Conservation (phyloP, 2,329 filamentous ascomycete species). For the Fonsecaea erecta region DNA sequence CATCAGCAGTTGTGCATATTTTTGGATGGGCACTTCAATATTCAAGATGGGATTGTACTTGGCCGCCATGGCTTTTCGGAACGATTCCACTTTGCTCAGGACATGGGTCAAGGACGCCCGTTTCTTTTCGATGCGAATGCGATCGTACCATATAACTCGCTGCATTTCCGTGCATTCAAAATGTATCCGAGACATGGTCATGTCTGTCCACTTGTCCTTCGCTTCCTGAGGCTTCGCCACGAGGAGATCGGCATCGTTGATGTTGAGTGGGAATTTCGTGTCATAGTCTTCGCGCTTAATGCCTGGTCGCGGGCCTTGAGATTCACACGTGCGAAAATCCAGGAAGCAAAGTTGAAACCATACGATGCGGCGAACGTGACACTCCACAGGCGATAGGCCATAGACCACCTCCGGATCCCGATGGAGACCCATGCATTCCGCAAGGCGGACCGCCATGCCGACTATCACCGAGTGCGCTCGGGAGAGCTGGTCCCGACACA, state of each 20-base stretch:
- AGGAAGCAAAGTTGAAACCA: slow-evolving; percentile 81
- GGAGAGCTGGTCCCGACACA: slow-evolving; percentile 74
- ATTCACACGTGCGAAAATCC: slow-evolving; percentile 74
- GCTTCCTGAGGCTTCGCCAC: slow-evolving; percentile 50
- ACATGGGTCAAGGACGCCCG: slow-evolving; percentile 67
- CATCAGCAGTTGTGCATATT: slow-evolving; percentile 67
- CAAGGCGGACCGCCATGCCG: slow-evolving; percentile 72
- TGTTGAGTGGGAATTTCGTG: slow-evolving; percentile 72
- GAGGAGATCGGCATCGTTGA: slow-evolving; percentile 67
- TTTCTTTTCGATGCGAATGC: slow-evolving; percentile 66
- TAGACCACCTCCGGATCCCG: slow-evolving; percentile 68
- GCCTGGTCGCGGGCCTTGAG: slow-evolving; percentile 71
- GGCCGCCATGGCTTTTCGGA: slow-evolving; percentile 66
- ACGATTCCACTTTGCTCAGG: slow-evolving; percentile 70
- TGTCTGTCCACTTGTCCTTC: slow-evolving; percentile 66
- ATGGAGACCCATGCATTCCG: slow-evolving; percentile 77
- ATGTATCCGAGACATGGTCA: slow-evolving; percentile 69
- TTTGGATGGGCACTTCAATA: slow-evolving; percentile 64
- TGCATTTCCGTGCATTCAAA: slow-evolving; percentile 77
- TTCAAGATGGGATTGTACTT: slow-evolving; percentile 69
- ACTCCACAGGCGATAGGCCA: slow-evolving; percentile 68
- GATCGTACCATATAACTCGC: slow-evolving; percentile 71
- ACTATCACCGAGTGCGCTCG: slow-evolving; percentile 73
- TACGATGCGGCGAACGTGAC: slow-evolving; percentile 71
- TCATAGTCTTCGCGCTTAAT: slow-evolving; percentile 78